phyloP scores from a whole-genome alignment of 106 monocot species.

The Acorus gramineus region DNA sequence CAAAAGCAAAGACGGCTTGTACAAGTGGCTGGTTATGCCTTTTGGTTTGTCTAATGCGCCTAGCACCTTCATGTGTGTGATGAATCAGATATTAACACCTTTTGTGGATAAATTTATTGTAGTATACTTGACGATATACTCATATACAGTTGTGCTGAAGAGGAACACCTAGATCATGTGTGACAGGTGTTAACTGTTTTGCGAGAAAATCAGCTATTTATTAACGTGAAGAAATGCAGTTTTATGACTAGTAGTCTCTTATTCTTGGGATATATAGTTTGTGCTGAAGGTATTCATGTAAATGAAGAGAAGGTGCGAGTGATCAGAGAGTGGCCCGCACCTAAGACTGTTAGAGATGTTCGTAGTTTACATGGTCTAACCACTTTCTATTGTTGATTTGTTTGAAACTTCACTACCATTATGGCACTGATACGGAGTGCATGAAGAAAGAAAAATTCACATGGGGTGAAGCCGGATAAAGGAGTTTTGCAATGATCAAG shows the following conservation, averaged over 20 bases:
- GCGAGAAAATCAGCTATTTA: not conserved
- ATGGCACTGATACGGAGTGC: not conserved
- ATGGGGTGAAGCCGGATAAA: not conserved
- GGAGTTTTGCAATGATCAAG: not conserved
- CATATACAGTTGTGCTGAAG: not conserved
- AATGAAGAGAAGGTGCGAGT: not conserved
- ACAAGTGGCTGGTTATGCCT: not conserved
- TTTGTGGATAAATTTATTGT: no score
- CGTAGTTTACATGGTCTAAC: not conserved
- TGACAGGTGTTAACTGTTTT: not conserved
- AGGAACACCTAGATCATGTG: not conserved
- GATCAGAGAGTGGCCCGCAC: not conserved
- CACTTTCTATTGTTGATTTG: not conserved
- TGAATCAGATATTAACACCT: constrained; percentile 1
- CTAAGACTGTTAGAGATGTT: not conserved
- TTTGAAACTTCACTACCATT: not conserved
- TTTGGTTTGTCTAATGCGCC: not conserved
- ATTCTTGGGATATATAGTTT: no score
- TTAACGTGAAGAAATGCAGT: not conserved
- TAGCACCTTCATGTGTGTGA: not conserved
- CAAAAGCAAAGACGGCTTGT: not conserved
- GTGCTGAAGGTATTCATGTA: not conserved
- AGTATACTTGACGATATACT: no score
- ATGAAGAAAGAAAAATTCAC: not conserved
- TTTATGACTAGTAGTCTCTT: not conserved